Evolutionary conservation across 306 rosid species (phyloP).

Genomic region (Castanea mollissima): DNA sequence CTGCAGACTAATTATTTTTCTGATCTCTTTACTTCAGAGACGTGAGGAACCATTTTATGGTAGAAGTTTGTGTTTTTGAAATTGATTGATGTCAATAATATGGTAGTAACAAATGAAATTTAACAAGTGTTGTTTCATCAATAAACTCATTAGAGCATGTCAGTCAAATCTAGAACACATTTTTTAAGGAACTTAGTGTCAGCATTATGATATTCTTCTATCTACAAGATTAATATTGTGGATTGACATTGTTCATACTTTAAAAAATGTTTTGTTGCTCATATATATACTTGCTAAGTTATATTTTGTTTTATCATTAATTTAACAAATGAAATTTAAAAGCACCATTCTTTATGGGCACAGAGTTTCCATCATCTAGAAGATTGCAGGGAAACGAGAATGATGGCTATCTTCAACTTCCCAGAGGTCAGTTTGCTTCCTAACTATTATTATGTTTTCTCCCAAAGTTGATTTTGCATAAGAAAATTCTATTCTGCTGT

Average conservation of each 20-base stretch:
- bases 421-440: slow-evolving; percentile 54
- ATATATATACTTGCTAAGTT: not conserved
- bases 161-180: not conserved
- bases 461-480: not conserved
- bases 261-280: not conserved
- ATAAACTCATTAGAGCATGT: not conserved
- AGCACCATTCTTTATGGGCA: slow-evolving; percentile 34
- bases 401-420: slow-evolving; percentile 52
- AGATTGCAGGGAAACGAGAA: slow-evolving; percentile 38
- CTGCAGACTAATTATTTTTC: not conserved
- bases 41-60: not conserved
- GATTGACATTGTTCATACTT: not conserved
- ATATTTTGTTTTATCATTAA: not conserved
- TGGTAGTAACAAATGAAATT: not conserved
- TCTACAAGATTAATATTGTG: not conserved
- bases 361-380: slow-evolving; percentile 51
- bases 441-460: not conserved
- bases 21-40: not conserved
- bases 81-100: no score
- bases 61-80: not conserved
- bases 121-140: not conserved
- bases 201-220: not conserved
- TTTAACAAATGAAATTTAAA: slow-evolving; percentile 4
- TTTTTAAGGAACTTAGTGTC: not conserved
- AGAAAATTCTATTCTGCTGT: not conserved